phyloP scores from a whole-genome alignment of 1,139 yeast species.

The Sugiyamaella castrensis region DNA sequence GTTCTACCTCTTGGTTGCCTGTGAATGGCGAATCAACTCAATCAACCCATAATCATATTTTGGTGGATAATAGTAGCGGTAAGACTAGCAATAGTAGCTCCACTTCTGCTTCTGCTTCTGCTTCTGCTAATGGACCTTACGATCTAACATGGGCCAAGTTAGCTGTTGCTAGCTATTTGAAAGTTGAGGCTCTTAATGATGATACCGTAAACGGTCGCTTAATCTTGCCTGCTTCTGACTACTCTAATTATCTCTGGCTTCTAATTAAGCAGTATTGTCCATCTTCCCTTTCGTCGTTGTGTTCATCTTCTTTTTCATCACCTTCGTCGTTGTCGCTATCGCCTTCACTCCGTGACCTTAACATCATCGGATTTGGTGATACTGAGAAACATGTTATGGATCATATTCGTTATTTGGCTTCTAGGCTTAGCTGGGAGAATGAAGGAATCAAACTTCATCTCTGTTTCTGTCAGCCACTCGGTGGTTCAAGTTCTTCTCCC shows the following conservation, averaged over 20 bases:
- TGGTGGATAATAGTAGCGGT: background rate
- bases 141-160: constrained; percentile 6
- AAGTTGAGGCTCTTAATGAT: background rate
- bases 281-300: background rate
- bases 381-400: constrained; percentile 14
- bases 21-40: background rate
- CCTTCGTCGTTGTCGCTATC: background rate
- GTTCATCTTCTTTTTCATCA: background rate
- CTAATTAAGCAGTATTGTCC: too few species aligned
- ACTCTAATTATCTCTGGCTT: background rate
- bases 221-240: constrained; percentile 1
- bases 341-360: constrained; percentile 1
- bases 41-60: too few species aligned
- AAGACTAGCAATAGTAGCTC: background rate
- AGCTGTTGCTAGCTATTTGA: background rate
- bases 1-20: constrained; percentile 1
- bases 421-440: constrained; percentile 7
- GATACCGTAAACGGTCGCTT: background rate
- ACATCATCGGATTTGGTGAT: constrained; percentile 14
- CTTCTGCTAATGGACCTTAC: constrained; percentile 1
- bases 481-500: background rate
- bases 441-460: constrained; percentile 10
- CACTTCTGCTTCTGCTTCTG: background rate
- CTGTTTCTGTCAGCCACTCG: constrained; percentile 9
- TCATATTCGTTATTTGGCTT: constrained; percentile 8